Evolutionary conservation across 2,329 filamentous ascomycete species (phyloP).

Genomic region (Microcyclospora pomicola): DNA sequence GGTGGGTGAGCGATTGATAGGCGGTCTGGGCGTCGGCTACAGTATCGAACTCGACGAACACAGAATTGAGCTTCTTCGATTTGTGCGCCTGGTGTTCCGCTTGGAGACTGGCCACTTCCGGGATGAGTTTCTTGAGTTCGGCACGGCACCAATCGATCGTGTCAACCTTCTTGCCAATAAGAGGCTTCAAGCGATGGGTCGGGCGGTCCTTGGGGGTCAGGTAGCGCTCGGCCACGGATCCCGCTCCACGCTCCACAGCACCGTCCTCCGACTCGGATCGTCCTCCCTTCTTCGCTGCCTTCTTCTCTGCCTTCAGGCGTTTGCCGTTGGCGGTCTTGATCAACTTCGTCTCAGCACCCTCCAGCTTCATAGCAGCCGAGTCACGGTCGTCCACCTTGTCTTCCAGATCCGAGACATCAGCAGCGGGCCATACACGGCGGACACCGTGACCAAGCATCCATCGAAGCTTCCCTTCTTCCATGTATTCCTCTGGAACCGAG

Average conservation of each 20-base stretch:
- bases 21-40: conserved; percentile 77
- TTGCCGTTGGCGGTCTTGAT: conserved; percentile 65
- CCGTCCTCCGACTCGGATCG: conserved; percentile 27
- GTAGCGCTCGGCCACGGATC: conserved; percentile 60
- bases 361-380: conserved; percentile 64
- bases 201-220: conserved; percentile 60
- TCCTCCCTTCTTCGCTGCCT: conserved; percentile 29
- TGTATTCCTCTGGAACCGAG: conserved; percentile 64
- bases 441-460: conserved; percentile 71
- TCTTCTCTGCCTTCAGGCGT: conserved; percentile 54
- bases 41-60: conserved; percentile 80
- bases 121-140: conserved; percentile 62
- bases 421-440: conserved; percentile 70
- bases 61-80: conserved; percentile 53
- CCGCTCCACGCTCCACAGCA: conserved; percentile 48
- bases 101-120: conserved; percentile 56
- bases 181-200: conserved; percentile 56
- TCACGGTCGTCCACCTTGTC: conserved; percentile 72
- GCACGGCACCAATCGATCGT: conserved; percentile 80
- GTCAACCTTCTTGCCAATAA: conserved; percentile 79
- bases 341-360: conserved; percentile 74
- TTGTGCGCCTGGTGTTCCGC: conserved; percentile 50
- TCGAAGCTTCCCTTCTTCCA: conserved; percentile 62
- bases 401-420: conserved; percentile 62
- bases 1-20: conserved; percentile 75